Conservation (phyloP, 768 basidiomycete species). For the Russula olivacea region DNA sequence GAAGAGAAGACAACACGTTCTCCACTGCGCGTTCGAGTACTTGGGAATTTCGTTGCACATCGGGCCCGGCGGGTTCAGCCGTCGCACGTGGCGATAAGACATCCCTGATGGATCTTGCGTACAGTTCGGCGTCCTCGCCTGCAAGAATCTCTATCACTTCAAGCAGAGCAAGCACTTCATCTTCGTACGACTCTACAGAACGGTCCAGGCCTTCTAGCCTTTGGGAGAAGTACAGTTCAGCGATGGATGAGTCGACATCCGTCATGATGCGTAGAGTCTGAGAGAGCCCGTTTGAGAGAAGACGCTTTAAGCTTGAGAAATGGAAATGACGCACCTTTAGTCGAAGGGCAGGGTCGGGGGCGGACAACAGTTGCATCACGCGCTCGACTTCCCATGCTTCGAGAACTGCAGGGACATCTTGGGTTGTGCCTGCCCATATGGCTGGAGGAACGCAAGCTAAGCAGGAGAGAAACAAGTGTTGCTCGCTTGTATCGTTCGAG, state of each 20-base stretch:
- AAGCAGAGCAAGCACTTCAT: slow-evolving; percentile 44
- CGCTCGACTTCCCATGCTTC: slow-evolving; percentile 70
- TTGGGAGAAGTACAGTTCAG: slow-evolving; percentile 49
- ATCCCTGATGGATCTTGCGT: slow-evolving; percentile 47
- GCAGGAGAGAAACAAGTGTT: slow-evolving; percentile 63
- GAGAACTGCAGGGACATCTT: slow-evolving; percentile 46
- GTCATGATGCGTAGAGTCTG: slow-evolving; percentile 59
- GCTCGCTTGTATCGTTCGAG: slow-evolving; percentile 52
- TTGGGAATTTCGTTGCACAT: slow-evolving; percentile 30
- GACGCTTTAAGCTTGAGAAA: not conserved
- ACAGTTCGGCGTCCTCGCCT: slow-evolving; percentile 49
- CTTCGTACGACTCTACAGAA: slow-evolving; percentile 35
- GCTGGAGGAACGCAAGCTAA: slow-evolving; percentile 50
- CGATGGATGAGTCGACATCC: slow-evolving; percentile 52
- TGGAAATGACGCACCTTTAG: slow-evolving; percentile 42
- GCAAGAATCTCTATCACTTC: slow-evolving; percentile 48
- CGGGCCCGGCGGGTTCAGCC: slow-evolving; percentile 29
- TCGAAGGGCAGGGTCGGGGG: slow-evolving; percentile 51
- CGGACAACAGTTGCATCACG: slow-evolving; percentile 63
- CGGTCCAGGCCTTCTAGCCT: slow-evolving; percentile 37
- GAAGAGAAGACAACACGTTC: slow-evolving; percentile 45
- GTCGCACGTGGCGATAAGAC: slow-evolving; percentile 34
- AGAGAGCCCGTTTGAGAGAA: not conserved
- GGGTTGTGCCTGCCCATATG: slow-evolving; percentile 62
- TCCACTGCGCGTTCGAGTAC: slow-evolving; percentile 58